Evolutionary conservation across 106 monocot genomes (phyloP).

Genomic region (Acorus calamus): DNA sequence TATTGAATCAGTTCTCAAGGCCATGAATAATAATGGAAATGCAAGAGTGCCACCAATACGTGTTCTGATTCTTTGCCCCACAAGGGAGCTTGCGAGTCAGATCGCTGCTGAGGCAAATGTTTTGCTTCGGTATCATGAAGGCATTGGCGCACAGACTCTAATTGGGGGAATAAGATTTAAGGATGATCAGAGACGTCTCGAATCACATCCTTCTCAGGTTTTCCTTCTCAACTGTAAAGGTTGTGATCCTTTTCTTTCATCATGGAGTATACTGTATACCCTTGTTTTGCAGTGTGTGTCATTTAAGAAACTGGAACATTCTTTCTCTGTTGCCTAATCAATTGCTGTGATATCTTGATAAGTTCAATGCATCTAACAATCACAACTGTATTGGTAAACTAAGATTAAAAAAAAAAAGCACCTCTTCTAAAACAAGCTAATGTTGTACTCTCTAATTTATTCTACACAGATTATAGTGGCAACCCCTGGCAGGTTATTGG

Average conservation of each 20-base stretch:
- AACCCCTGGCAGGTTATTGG: conserved; percentile 90
- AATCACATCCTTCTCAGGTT: conserved; percentile 92
- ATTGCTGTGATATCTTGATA: too few species aligned
- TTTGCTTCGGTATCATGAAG: conserved; percentile 61
- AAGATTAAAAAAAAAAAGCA: too few species aligned
- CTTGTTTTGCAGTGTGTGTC: too few species aligned
- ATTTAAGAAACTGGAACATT: too few species aligned
- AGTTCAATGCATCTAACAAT: too few species aligned
- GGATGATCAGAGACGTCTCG: conserved; percentile 78
- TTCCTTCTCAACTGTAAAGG: background rate
- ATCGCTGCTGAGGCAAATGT: conserved; percentile 88
- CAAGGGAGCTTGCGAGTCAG: conserved; percentile 94
- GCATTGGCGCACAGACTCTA: conserved; percentile 73
- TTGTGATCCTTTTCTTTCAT: too few species aligned
- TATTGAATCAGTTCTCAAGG: conserved; percentile 88
- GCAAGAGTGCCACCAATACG: conserved; percentile 48
- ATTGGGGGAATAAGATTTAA: conserved; percentile 94
- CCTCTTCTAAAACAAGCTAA: too few species aligned
- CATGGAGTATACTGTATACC: too few species aligned
- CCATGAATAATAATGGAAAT: conserved; percentile 21
- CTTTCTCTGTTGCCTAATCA: too few species aligned
- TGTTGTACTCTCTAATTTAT: background rate
- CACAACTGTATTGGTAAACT: too few species aligned
- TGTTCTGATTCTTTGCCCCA: conserved; percentile 73
- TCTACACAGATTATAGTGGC: conserved; percentile 85